Base-by-base conservation (phyloP, 2,329 filamentous ascomycete genomes). In the Fusarium protoensiforme region DNA sequence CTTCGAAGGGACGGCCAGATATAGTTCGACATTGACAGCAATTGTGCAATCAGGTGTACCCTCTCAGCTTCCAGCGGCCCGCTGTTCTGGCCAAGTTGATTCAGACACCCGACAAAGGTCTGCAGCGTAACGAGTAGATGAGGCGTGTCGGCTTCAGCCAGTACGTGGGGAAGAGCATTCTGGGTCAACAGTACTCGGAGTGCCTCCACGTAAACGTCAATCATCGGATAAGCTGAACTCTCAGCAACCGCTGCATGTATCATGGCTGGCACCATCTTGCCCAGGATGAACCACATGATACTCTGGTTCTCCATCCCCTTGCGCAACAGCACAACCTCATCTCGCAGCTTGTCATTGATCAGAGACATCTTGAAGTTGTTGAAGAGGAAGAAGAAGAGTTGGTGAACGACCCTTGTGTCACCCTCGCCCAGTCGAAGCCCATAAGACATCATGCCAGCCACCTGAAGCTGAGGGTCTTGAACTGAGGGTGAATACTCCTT, bases 331-430 rank as follows among this genome's bases (percentile, higher is more conserved):
- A 65, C 73, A 31, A 83, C 79, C 74, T 90, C 87, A 7, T 86
- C 83, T 7, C 76, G 76, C n/a, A 90, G 81, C 59, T 83, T 84
- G 64, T 85, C 82, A 65, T 87, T 87, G 48, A 84, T 83, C 4
- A 91, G 77, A 0, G 88, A 87, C 61, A 87, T 80, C 75, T 89
- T 90, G 77, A 89, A 89, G 78, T 87, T 89, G 72, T 88, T 88
- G 75, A 86, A 87, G 3, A 91, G 81, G 65, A 89, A 88, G 77
- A 87, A 87, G 75, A 91, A 91, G 5, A 91, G 83, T 61, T 86
- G 85, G 20, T 86, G 83, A 7, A 80, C 79, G 5, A 85, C 86
- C 33, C 83, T 84, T 2, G 79, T 74, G 62, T 90, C 88, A 2
- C 85, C 86, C 68, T 91, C 89, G 41, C 83, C 82, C 18, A 91